Conservation (phyloP, 78 protist species). For the Dictyostelium firmibasis region DNA sequence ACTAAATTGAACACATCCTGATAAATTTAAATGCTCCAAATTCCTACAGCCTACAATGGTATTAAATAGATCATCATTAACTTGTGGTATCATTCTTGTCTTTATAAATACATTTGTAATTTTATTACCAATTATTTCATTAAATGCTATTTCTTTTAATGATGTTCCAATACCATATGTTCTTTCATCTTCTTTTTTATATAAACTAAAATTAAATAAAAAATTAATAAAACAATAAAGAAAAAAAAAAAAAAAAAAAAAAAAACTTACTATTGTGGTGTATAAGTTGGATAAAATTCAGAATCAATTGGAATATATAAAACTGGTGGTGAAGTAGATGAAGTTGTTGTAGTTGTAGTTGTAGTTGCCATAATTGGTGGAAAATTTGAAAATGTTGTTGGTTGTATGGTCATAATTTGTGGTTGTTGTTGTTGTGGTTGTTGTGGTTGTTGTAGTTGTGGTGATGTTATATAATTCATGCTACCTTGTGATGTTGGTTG, state of each 20-base stretch:
- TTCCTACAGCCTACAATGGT: constrained; percentile 1
- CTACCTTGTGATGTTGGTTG: background rate
- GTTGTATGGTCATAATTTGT: background rate
- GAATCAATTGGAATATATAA: background rate
- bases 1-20: constrained; percentile 22
- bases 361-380: background rate
- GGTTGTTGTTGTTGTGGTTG: background rate
- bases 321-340: background rate
- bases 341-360: background rate
- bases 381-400: background rate
- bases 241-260: no score
- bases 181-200: constrained; percentile 5
- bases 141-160: background rate
- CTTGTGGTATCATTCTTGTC: background rate
- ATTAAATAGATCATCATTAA: constrained; percentile 31
- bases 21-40: constrained; percentile 42
- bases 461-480: background rate
- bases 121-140: background rate
- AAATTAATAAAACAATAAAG: background rate
- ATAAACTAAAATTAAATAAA: background rate
- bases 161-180: constrained; percentile 20
- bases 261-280: constrained; percentile 33
- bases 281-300: constrained; percentile 30
- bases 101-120: background rate
- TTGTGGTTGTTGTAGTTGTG: background rate